phyloP scores from a whole-genome alignment of 305 asterid genomes.

The Galium porrigens region DNA sequence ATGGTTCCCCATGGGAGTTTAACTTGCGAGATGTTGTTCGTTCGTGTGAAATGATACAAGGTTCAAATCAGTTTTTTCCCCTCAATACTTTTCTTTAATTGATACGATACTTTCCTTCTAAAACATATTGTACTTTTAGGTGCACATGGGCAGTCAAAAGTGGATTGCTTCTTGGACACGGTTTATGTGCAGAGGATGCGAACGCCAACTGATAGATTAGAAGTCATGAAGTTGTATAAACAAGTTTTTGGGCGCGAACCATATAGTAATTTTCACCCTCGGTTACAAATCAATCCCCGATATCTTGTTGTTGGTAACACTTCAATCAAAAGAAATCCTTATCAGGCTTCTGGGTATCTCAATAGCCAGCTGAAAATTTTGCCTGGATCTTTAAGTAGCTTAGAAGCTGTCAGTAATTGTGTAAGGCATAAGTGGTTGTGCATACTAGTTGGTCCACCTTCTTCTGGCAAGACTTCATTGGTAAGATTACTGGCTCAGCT shows the following conservation, averaged over 20 bases:
- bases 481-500: constrained; percentile 72
- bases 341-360: constrained; percentile 34
- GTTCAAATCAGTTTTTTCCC: constrained; percentile 21
- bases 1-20: constrained; percentile 99
- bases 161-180: constrained; percentile 64
- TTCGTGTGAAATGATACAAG: constrained; percentile 78
- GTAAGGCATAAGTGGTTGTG: constrained; percentile 83
- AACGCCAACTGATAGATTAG: constrained; percentile 54
- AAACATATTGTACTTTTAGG: constrained; percentile 27
- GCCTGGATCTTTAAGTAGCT: constrained; percentile 53
- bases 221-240: constrained; percentile 61
- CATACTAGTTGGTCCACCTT: constrained; percentile 82
- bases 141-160: constrained; percentile 37
- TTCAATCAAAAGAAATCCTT: constrained; percentile 43
- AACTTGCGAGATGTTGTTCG: constrained; percentile 91
- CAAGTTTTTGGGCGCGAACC: constrained; percentile 60
- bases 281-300: constrained; percentile 47
- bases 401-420: constrained; percentile 64
- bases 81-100: constrained; percentile 7
- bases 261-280: constrained; percentile 44
- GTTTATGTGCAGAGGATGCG: constrained; percentile 95
- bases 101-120: not conserved
- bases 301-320: constrained; percentile 46
- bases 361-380: constrained; percentile 46
- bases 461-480: constrained; percentile 87